Evolutionary conservation across 1,284 basidiomycete genomes (phyloP).

Genomic region (Xerocomus nothofagi): DNA sequence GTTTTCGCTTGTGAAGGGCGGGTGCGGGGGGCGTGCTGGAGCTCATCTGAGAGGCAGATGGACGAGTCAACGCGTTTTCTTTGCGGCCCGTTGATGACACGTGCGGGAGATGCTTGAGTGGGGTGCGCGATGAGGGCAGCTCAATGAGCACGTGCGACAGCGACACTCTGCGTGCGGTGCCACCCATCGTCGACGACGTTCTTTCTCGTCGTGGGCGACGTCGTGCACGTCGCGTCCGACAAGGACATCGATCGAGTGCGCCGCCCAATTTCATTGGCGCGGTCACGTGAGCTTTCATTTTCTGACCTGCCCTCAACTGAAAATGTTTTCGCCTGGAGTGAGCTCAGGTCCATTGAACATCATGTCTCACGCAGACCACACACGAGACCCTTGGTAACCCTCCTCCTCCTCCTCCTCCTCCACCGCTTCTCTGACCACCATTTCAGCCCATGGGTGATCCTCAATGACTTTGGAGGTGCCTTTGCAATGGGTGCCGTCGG

Average conservation of each 20-base stretch:
- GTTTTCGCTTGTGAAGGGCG: slow-evolving; percentile 44
- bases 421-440: slow-evolving; percentile 4
- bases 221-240: slow-evolving; percentile 28
- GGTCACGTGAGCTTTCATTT: slow-evolving; percentile 27
- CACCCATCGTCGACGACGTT: slow-evolving; percentile 20
- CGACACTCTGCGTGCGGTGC: slow-evolving; percentile 36
- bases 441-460: slow-evolving; percentile 92
- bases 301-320: slow-evolving; percentile 30
- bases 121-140: slow-evolving; percentile 46
- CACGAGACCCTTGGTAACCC: slow-evolving; percentile 83
- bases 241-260: not conserved
- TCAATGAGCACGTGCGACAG: slow-evolving; percentile 62
- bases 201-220: slow-evolving; percentile 19
- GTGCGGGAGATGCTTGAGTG: slow-evolving; percentile 30
- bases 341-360: not conserved
- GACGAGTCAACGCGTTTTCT: slow-evolving; percentile 55
- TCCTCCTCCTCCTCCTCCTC: not conserved
- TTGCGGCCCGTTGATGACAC: slow-evolving; percentile 42
- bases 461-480: slow-evolving; percentile 97
- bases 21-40: slow-evolving; percentile 30
- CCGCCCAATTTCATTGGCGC: slow-evolving; percentile 26
- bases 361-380: slow-evolving; percentile 89
- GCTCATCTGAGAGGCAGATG: slow-evolving; percentile 35
- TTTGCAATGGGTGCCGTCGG: slow-evolving; percentile 96
- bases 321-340: slow-evolving; percentile 22